Percentiles rank a stretch among this genome's conserved stretches.
Conservation (phyloP, 202 grass and related monocot species). For the Setaria viridis region DNA sequence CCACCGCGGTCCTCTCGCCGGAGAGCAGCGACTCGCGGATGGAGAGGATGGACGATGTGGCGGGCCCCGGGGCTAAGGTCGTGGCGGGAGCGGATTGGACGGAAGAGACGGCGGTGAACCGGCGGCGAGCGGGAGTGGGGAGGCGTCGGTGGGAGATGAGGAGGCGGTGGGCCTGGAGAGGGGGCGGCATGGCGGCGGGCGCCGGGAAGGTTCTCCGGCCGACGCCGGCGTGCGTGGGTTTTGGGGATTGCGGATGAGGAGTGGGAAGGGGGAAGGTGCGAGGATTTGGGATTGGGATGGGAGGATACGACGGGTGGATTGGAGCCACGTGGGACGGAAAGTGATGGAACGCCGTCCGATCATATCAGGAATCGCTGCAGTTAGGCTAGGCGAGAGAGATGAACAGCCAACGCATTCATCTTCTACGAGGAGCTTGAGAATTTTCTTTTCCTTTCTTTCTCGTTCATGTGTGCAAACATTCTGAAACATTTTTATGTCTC, state of each 20-base stretch:
- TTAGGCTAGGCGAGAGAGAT: too few relatives aligned
- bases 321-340: background rate
- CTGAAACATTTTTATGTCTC: background rate
- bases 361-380: background rate
- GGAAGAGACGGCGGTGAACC: slow-evolving; percentile 50
- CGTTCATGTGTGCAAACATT: too few relatives aligned
- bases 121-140: slow-evolving; percentile 39
- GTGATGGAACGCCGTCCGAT: background rate
- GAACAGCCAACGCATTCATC: too few relatives aligned
- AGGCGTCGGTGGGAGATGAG: slow-evolving; percentile 62
- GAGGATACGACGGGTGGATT: background rate
- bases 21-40: slow-evolving; percentile 82
- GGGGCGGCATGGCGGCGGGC: slow-evolving; percentile 62
- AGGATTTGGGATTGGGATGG: slow-evolving; percentile 45
- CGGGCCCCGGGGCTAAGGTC: slow-evolving; percentile 38
- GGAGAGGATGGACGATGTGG: slow-evolving; percentile 70
- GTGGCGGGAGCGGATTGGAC: slow-evolving; percentile 58
- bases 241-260: slow-evolving; percentile 41
- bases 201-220: slow-evolving; percentile 45
- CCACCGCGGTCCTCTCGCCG: slow-evolving; percentile 60
- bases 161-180: slow-evolving; percentile 76
- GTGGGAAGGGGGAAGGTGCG: background rate
- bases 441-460: background rate
- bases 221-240: slow-evolving; percentile 25
- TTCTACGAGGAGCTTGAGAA: background rate